These are phyloP conservation scores for Baorangia bicolor DNA, from an alignment of 768 basidiomycete genomes.

Conservation along the genomic window DNA sequence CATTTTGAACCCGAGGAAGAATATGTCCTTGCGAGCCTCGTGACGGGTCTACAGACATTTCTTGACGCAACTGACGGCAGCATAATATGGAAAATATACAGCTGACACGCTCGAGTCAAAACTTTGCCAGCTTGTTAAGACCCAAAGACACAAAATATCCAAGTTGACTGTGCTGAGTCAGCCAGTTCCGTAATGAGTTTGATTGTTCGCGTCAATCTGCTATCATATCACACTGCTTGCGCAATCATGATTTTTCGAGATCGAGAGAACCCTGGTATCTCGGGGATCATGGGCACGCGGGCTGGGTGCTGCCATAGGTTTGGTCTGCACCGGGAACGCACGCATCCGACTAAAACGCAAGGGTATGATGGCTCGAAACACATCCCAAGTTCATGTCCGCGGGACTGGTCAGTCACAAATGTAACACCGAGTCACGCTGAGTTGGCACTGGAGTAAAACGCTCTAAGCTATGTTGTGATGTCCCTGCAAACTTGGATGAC, in stretches of 20 bases:
- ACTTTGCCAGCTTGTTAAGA: background rate
- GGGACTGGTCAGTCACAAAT: constrained; percentile 2
- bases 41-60: constrained; percentile 9
- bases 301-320: background rate
- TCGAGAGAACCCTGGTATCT: background rate
- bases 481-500: background rate
- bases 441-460: too few species aligned
- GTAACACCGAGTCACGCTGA: background rate
- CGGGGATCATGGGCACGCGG: background rate
- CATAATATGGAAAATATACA: constrained; percentile 11
- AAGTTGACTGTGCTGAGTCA: constrained; percentile 14
- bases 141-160: too few species aligned
- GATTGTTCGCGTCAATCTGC: background rate
- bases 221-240: background rate
- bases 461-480: background rate
- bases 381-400: too few species aligned
- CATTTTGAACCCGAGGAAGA: constrained; percentile 39
- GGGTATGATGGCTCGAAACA: background rate
- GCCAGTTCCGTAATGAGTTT: background rate
- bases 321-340: background rate
- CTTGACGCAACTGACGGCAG: constrained; percentile 24
- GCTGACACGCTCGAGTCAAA: background rate
- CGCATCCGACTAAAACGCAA: background rate
- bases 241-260: background rate
- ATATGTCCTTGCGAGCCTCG: constrained; percentile 36